Base-by-base conservation (phyloP, 805 yeast species). In the Candida ascalaphidarum region DNA sequence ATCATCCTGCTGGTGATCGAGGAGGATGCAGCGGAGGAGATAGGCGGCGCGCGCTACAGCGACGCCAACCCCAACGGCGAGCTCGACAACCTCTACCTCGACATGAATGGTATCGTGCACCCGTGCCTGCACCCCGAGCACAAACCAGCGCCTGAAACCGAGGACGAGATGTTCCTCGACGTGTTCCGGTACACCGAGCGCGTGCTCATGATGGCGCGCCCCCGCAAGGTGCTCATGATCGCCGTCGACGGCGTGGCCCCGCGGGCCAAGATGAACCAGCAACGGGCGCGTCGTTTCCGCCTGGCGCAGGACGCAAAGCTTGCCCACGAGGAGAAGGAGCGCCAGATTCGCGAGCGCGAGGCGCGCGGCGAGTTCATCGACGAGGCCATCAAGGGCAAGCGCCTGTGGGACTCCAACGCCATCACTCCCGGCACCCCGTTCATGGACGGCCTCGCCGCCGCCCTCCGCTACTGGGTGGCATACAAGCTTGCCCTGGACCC, bases 211-310 rank as follows among this genome's bases (percentile, higher is more conserved):
- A 82, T 92, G 86, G 97, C 96, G 0, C 68, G 96, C 45, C 99
- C 99, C 2, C 65, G 97, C 33, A 88, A 92, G 50, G 75, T 92
- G 21, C 65, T 92, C 32, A 74, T 84, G 77, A 86, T 92, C 52
- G 97, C 98, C 2, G 95, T 92, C 19, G 99, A 92, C 61, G 99
- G 99, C 31, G 99, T 92, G 19, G 98, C 98, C 2, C 98, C 98
- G 14, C 69, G 97, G 47, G 97, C 96, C 16, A 88, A 88, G 53
- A 88, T 88, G 96, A 88, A 89, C 52, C 97, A 88, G 57, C 97
- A 88, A 58, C 70, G 97, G 41, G 78, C 95, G 3, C 77, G 97
- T 62, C 73, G 97, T 50, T 88, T 88, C 55, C 68, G 96, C 43
- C 74, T 94, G 10, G 96, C 96, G 1, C 77, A 77, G 50, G 97